Evolutionary conservation across 202 grass and related monocot genomes (phyloP).

Genomic region (Schoenoplectus tabernaemontani): DNA sequence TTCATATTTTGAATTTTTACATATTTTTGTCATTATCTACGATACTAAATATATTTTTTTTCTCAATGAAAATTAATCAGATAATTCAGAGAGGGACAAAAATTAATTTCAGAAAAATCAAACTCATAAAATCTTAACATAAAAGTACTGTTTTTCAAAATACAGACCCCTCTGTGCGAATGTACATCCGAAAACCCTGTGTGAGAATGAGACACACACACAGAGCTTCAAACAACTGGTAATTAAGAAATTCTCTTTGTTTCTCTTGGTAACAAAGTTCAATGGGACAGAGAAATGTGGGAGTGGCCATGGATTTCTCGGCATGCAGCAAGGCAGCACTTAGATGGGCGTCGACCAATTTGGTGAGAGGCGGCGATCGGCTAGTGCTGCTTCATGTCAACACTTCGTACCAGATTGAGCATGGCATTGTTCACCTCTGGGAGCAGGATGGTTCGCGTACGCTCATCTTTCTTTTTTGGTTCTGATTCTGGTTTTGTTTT

Average conservation of each 20-base stretch:
- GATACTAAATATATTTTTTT: too few relatives aligned
- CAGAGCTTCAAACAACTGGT: not conserved
- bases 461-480: not conserved
- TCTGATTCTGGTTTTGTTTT: not conserved
- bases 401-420: slow-evolving; percentile 27
- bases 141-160: too few relatives aligned
- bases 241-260: not conserved
- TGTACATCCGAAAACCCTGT: too few relatives aligned
- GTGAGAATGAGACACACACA: too few relatives aligned
- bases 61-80: too few relatives aligned
- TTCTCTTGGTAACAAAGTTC: not conserved
- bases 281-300: slow-evolving; percentile 34
- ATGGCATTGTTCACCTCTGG: slow-evolving; percentile 58
- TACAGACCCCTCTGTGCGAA: too few relatives aligned
- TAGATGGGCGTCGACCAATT: slow-evolving; percentile 44
- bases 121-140: too few relatives aligned
- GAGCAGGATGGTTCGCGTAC: slow-evolving; percentile 56
- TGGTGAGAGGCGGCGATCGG: slow-evolving; percentile 35
- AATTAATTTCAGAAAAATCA: too few relatives aligned
- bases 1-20: too few relatives aligned
- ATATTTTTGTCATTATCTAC: too few relatives aligned
- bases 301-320: slow-evolving; percentile 77
- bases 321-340: slow-evolving; percentile 50
- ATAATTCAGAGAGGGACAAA: too few relatives aligned
- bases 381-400: slow-evolving; percentile 60